Conservation (phyloP, 176 grass and related monocot species). For the Juncus inflexus region DNA sequence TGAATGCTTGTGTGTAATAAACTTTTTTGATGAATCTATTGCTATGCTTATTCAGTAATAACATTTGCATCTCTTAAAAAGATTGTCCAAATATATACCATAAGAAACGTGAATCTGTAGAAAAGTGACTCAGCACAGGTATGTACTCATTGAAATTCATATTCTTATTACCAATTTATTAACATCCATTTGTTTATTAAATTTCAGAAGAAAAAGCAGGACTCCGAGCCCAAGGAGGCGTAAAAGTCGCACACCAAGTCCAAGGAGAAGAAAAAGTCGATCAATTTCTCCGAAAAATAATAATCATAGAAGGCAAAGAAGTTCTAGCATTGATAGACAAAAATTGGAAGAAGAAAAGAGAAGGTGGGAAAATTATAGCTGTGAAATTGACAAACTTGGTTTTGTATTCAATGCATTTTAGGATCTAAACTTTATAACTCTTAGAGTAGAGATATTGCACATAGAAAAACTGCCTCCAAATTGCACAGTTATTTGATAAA, state of each 20-base stretch:
- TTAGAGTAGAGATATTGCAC: too few species aligned
- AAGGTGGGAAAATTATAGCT: constrained; percentile 56
- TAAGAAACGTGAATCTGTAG: too few species aligned
- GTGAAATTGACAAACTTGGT: constrained; percentile 7
- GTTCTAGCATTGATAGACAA: constrained; percentile 57
- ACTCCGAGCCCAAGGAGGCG: constrained; percentile 58
- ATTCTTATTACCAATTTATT: constrained; percentile 10
- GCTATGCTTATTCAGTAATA: background rate
- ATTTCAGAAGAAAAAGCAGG: constrained; percentile 75
- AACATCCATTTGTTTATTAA: constrained; percentile 26
- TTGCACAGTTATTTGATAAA: constrained; percentile 5
- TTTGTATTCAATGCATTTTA: too few species aligned
- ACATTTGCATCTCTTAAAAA: background rate
- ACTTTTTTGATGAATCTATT: too few species aligned
- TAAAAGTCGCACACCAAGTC: constrained; percentile 38
- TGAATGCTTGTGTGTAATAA: too few species aligned
- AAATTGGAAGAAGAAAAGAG: constrained; percentile 97
- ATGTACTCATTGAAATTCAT: too few species aligned
- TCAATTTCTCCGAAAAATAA: constrained; percentile 52
- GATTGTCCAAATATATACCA: too few species aligned
- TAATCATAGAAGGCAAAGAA: constrained; percentile 68
- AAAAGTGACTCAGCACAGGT: too few species aligned
- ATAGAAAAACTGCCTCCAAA: background rate
- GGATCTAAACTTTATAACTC: too few species aligned
- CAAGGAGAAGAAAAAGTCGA: constrained; percentile 45